Evolutionary conservation across 2,329 filamentous ascomycete species (phyloP), one percentile per base, ranked within the genome.

Genomic region (Trichophyton mentagrophytes): DNA sequence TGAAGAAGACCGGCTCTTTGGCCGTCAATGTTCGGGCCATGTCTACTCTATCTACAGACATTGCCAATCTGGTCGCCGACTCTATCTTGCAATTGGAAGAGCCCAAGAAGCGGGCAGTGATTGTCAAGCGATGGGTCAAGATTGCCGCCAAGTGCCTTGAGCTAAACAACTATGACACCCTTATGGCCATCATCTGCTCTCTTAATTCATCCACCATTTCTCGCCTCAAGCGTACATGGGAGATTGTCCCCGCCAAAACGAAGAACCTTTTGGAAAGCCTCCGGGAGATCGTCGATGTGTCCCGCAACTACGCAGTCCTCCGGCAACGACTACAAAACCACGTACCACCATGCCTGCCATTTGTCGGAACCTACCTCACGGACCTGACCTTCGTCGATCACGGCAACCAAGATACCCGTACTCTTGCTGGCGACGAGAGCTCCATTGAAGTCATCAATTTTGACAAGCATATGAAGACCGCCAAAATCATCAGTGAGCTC

Each of bases 61-160:
- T 99, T 17, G 90, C 92, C 3, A 93, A 96, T 69, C 78, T 97
- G 44, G 93, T 99, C 9, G 88, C 90, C 0, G 92, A 97, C 70
- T 95, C 89, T 0, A 95, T 99, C 67, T 81, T 99, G 13, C 85
- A 89, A 61, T 82, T 90, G 61, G 82, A 88, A n/a, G 93, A 97
- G 71, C 85, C 87, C 27, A 97, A 97, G 82, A 95, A 92, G 77
- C 85, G 93, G 27, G 92, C 93, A 0, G 77, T 82, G 1, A 84
- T 90, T 59, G 93, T 99, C 76, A 97, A 99, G 77, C 91, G 97
- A 67, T 99, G 93, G 93, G 89, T 96, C 71, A 99, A 97, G 79
- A 85, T 97, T 66, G 90, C 89, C 0, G 82, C 87, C 67, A 89
- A 88, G 68, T 95, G 90, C 66, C 78, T 95, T 3, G 89, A 93